A percentile compares a stretch with the other conserved stretches of the same genome.
These are phyloP conservation scores for Chiua sp. DNA, from an alignment of 1,284 basidiomycete genomes.

Conservation along the genomic window DNA sequence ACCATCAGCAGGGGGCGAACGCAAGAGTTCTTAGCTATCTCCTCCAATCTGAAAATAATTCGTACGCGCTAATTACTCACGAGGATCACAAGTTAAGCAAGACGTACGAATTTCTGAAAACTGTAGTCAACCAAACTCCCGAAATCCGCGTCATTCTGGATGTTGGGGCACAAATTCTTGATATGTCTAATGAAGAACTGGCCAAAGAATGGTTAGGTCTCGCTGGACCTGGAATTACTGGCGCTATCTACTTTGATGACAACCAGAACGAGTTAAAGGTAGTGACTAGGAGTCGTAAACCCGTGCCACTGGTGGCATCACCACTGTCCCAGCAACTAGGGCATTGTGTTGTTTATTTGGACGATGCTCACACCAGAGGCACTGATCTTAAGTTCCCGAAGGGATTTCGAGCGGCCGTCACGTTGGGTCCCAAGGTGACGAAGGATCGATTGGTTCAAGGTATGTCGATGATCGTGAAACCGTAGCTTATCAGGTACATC, in stretches of 20 bases:
- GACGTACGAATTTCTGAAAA: neutral
- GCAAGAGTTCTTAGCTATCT: conserved; percentile 50
- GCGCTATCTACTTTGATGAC: neutral
- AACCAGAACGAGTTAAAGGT: neutral
- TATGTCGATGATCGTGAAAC: conserved; percentile 28
- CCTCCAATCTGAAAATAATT: conserved; percentile 48
- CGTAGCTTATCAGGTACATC: neutral
- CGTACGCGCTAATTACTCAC: conserved; percentile 32
- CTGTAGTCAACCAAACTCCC: neutral
- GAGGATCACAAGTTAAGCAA: neutral
- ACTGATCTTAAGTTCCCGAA: conserved; percentile 56
- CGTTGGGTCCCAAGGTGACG: conserved; percentile 54
- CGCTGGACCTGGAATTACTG: neutral
- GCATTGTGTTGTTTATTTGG: conserved; percentile 34
- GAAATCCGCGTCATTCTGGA: conserved; percentile 20
- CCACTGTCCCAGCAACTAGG: neutral
- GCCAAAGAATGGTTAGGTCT: conserved; percentile 37
- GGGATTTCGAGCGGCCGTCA: conserved; percentile 51
- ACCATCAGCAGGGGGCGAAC: conserved; percentile 20
- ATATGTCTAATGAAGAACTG: conserved; percentile 47
- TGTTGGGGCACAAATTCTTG: conserved; percentile 60
- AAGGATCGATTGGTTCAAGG: conserved; percentile 59
- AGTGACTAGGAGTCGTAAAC: neutral
- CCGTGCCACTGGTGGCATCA: neutral
- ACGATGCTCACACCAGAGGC: conserved; percentile 60